Evolutionary conservation across 176 grass and related monocot genomes (phyloP).

Genomic region (Zoysia pacifica): DNA sequence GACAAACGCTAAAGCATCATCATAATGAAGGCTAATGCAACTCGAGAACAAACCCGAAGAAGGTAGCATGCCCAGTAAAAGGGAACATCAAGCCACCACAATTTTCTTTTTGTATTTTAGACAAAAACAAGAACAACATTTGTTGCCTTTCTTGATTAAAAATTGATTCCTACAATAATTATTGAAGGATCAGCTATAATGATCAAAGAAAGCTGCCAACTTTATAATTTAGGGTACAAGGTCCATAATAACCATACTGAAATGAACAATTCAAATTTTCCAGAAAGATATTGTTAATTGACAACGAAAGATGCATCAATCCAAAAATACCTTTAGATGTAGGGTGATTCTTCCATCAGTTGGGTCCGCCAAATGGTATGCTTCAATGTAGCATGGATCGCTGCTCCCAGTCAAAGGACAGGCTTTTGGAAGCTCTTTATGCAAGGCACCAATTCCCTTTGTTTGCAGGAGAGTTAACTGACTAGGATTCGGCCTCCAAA

Average conservation of each 20-base stretch:
- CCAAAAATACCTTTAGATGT: slow-evolving; percentile 77
- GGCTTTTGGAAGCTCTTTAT: slow-evolving; percentile 89
- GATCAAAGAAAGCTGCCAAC: background rate
- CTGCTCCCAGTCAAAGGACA: slow-evolving; percentile 71
- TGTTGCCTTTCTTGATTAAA: background rate
- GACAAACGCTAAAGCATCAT: background rate
- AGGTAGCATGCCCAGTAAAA: background rate
- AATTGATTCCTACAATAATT: background rate
- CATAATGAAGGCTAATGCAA: background rate
- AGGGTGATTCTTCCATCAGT: slow-evolving; percentile 90
- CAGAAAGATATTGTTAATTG: background rate
- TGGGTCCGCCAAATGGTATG: slow-evolving; percentile 91
- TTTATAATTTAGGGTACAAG: background rate
- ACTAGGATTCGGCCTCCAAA: slow-evolving; percentile 79
- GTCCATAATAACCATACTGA: slow-evolving; percentile 13
- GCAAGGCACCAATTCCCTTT: slow-evolving; percentile 69
- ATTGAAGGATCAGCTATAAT: background rate
- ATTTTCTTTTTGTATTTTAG: background rate
- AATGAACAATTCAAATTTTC: background rate
- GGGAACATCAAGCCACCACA: background rate
- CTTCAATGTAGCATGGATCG: slow-evolving; percentile 97
- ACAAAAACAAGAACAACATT: background rate
- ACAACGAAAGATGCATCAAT: slow-evolving; percentile 32
- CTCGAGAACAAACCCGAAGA: background rate
- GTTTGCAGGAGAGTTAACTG: slow-evolving; percentile 81